These are phyloP conservation scores for Umbilicus rupestris DNA, from an alignment of 164 flowering plant genomes.

Conservation along the genomic window DNA sequence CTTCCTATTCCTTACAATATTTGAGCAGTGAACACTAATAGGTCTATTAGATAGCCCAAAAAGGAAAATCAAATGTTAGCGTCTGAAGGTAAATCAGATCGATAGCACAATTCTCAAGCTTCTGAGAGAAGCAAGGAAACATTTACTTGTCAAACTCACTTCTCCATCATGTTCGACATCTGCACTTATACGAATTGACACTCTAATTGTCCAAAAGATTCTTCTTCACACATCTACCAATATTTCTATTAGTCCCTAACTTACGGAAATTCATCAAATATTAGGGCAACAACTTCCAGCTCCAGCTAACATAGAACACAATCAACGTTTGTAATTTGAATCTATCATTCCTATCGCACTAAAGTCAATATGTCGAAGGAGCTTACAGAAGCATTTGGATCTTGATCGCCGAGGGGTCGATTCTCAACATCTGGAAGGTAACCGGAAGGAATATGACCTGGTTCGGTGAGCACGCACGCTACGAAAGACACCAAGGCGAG, in stretches of 20 bases:
- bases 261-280: not conserved
- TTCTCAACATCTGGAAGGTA: slow-evolving; percentile 52
- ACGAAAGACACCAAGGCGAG: slow-evolving; percentile 39
- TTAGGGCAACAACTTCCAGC: not conserved
- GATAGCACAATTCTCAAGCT: too few species aligned
- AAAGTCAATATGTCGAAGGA: not conserved
- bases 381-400: slow-evolving; percentile 31
- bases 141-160: not conserved
- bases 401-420: slow-evolving; percentile 24
- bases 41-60: not conserved
- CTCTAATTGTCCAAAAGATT: not conserved
- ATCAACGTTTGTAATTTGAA: too few species aligned
- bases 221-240: not conserved
- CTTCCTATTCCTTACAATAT: too few species aligned
- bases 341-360: not conserved
- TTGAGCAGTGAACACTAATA: too few species aligned
- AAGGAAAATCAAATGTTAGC: not conserved
- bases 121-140: too few species aligned
- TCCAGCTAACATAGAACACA: not conserved
- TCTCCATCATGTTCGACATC: not conserved
- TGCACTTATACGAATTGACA: too few species aligned
- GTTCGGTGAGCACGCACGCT: slow-evolving; percentile 40
- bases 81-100: too few species aligned
- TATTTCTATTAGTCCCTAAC: not conserved
- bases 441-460: slow-evolving; percentile 46